Base-by-base conservation (phyloP, 148 eudicot species). In the Chenopodium album region DNA sequence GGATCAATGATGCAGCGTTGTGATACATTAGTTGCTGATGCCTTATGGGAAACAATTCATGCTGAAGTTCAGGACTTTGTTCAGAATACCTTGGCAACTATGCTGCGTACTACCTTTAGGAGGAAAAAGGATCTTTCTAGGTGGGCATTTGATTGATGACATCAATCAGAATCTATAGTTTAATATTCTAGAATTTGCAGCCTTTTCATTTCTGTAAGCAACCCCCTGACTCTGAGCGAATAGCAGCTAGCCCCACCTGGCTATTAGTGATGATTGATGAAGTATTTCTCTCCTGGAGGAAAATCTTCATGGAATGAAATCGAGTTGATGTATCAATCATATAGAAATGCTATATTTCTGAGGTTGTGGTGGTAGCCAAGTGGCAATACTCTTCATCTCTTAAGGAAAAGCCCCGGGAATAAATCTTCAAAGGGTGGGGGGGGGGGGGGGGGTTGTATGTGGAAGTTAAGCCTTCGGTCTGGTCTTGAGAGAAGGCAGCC, bases 1-100 rank as follows among this genome's bases (percentile, higher is more conserved):
- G 97, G 93, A 82, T 92, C 99, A 71, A 85, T 92, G 91, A 89
- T 96, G 98, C 99, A 92, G 77, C 91, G 89, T 54, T 90, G 90
- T 83, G 99, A 96, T 77, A 91, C 98, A 72, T 79, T 94, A 82
- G 95, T 94, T 73, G 95, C 99, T 82, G 98, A 96, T 88, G 93
- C 99, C 85, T 87, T 96, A 67, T 94, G 97, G 99, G 99, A 96
- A 87, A 96, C 98, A 46, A 90, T 96, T 78, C 99, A 96, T 88
- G 91, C 97, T 20, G 99, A 96, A 89, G 99, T 96, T 78, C 99
- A 96, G 86, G 99, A 96, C 87, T 96, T 96, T 84, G 99, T 94
- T 84, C 99, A 96, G 85, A 96, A 94, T 85, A 90, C 92, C 76
- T 85, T 96, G 84, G 98, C 99, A 44, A 88, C 90, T 62, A 96